Evolutionary conservation across 306 rosid genomes (phyloP).

Genomic region (Vigna reflexopilosa): DNA sequence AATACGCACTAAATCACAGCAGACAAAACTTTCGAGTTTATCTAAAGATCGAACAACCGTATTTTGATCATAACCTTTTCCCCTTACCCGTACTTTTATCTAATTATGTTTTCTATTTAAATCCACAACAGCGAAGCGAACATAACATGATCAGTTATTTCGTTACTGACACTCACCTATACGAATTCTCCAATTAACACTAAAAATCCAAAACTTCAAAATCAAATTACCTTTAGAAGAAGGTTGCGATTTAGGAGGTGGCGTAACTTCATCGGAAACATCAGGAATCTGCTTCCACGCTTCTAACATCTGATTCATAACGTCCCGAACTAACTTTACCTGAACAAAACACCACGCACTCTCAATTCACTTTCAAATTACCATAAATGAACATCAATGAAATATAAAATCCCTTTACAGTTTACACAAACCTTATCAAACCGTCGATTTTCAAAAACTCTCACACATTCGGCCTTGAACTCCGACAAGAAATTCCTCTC

Average conservation of each 20-base stretch:
- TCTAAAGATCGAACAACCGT: slow-evolving; percentile 18
- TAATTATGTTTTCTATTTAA: not conserved
- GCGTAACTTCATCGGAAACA: slow-evolving; percentile 72
- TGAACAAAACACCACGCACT: slow-evolving; percentile 41
- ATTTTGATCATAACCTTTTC: not conserved
- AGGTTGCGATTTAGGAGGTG: slow-evolving; percentile 69
- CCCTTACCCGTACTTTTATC: not conserved
- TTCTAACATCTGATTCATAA: slow-evolving; percentile 89
- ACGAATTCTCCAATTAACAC: slow-evolving; percentile 28
- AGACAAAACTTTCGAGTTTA: not conserved
- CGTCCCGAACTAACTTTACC: slow-evolving; percentile 91
- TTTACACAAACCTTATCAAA: slow-evolving; percentile 73
- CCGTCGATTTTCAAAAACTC: slow-evolving; percentile 73
- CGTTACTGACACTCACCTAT: not conserved
- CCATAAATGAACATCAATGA: slow-evolving; percentile 28
- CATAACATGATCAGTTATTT: slow-evolving; percentile 21
- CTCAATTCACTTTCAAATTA: slow-evolving; percentile 40
- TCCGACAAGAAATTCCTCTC: slow-evolving; percentile 72
- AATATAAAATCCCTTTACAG: not conserved
- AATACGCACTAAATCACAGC: not conserved
- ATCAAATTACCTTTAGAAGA: slow-evolving; percentile 72
- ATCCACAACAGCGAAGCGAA: not conserved
- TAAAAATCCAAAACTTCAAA: slow-evolving; percentile 11
- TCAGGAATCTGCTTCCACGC: slow-evolving; percentile 95
- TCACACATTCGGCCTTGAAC: slow-evolving; percentile 71